phyloP scores from a whole-genome alignment of 2,329 filamentous ascomycete genomes.

The Phialophora macrospora region DNA sequence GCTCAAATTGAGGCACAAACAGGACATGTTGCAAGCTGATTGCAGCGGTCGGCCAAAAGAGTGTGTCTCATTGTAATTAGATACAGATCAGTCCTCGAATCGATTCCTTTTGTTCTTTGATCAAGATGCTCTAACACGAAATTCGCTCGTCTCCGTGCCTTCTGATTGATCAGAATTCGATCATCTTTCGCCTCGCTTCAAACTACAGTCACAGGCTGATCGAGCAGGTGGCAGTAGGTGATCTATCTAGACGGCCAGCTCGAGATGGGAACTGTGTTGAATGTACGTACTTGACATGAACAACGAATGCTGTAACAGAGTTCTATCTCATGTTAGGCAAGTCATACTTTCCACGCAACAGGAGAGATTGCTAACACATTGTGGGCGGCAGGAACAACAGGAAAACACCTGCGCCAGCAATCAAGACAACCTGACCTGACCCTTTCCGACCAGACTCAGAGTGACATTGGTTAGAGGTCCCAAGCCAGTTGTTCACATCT shows the following conservation, averaged over 20 bases:
- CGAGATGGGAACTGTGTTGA: not conserved
- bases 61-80: slow-evolving; percentile 38
- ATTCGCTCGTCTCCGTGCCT: not conserved
- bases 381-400: too few species aligned
- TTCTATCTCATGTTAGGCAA: too few species aligned
- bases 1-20: slow-evolving; percentile 27
- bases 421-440: too few species aligned
- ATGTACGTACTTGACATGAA: too few species aligned
- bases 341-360: too few species aligned
- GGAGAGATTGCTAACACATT: too few species aligned
- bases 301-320: not conserved
- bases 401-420: too few species aligned
- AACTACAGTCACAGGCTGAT: not conserved
- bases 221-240: not conserved
- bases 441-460: too few species aligned
- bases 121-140: not conserved
- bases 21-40: slow-evolving; percentile 12
- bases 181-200: not conserved
- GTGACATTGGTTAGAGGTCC: not conserved
- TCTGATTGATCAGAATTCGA: not conserved
- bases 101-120: slow-evolving; percentile 34
- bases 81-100: slow-evolving; percentile 38
- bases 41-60: slow-evolving; percentile 23
- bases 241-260: too few species aligned
- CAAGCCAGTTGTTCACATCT: not conserved